Conservation (phyloP, 108 stramenopile species). For the Fistulifera pelliculosa region DNA sequence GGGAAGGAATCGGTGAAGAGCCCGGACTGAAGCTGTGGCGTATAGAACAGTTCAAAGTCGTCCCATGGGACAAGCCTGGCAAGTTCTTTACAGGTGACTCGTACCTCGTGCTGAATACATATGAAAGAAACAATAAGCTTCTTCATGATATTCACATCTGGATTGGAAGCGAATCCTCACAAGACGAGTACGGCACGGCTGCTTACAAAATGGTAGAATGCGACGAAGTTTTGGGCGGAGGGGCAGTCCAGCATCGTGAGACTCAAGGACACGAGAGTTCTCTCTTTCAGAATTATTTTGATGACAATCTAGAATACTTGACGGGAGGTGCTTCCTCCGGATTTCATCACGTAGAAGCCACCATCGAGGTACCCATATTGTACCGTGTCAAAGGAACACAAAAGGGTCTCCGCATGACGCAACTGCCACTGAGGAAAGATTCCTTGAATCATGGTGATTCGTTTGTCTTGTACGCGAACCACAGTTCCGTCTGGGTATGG, state of each 20-base stretch:
- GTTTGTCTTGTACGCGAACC: slow-evolving; percentile 79
- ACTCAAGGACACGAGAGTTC: slow-evolving; percentile 71
- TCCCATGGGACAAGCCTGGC: slow-evolving; percentile 24
- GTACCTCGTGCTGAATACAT: slow-evolving; percentile 73
- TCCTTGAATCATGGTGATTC: slow-evolving; percentile 80
- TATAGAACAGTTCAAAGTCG: slow-evolving; percentile 68
- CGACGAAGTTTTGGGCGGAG: slow-evolving; percentile 78
- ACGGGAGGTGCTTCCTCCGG: slow-evolving; percentile 85
- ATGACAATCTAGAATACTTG: slow-evolving; percentile 56
- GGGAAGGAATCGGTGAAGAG: slow-evolving; percentile 34
- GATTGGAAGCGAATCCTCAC: slow-evolving; percentile 78
- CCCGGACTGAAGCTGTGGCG: slow-evolving; percentile 77
- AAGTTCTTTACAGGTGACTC: slow-evolving; percentile 82
- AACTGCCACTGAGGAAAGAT: slow-evolving; percentile 42
- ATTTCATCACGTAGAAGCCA: slow-evolving; percentile 69
- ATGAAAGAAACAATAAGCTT: slow-evolving; percentile 22
- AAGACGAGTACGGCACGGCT: slow-evolving; percentile 88
- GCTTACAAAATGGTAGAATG: slow-evolving; percentile 89
- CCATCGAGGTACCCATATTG: slow-evolving; percentile 45
- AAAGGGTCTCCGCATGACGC: slow-evolving; percentile 47
- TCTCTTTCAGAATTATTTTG: slow-evolving; percentile 50
- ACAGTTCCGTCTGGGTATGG: slow-evolving; percentile 70
- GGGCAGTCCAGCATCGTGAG: slow-evolving; percentile 85
- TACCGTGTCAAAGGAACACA: slow-evolving; percentile 48
- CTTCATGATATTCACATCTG: slow-evolving; percentile 70